phyloP scores from a whole-genome alignment of 805 yeast genomes.

The Yarrowia sp. region DNA sequence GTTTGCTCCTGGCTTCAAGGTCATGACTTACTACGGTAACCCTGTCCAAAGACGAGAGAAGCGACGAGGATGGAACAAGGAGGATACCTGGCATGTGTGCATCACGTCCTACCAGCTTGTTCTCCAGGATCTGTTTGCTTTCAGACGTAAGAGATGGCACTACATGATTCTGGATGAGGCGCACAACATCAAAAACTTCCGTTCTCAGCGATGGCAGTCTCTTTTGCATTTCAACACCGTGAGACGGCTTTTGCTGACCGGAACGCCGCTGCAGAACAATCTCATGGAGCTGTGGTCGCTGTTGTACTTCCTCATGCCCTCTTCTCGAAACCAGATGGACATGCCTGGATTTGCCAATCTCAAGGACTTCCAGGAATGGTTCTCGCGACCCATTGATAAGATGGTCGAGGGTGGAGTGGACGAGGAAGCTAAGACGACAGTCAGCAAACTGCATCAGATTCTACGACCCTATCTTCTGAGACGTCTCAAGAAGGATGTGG shows the following conservation, averaged over 20 bases:
- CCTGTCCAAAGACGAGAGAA: conserved; percentile 96
- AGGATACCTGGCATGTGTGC: conserved; percentile 93
- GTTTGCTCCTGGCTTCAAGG: conserved; percentile 97
- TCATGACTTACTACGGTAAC: conserved; percentile 90
- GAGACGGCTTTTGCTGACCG: conserved; percentile 81
- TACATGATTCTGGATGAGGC: conserved; percentile 87
- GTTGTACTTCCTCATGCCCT: conserved; percentile 93
- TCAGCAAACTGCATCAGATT: conserved; percentile 85
- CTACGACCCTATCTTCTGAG: conserved; percentile 87
- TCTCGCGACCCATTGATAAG: conserved; percentile 94
- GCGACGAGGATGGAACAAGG: conserved; percentile 96
- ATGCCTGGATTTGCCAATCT: conserved; percentile 97
- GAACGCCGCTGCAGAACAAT: conserved; percentile 96
- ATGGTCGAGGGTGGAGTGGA: conserved; percentile 68
- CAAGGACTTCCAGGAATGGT: conserved; percentile 97
- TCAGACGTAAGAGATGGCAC: conserved; percentile 88
- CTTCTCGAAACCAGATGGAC: conserved; percentile 52
- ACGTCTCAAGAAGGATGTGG: conserved; percentile 93
- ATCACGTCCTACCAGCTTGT: conserved; percentile 96
- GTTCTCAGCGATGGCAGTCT: conserved; percentile 97
- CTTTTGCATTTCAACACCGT: conserved; percentile 89
- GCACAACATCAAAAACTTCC: conserved; percentile 92
- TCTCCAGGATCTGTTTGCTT: conserved; percentile 94
- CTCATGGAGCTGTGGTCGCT: conserved; percentile 95
- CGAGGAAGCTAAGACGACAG: conserved; percentile 78